Conservation (phyloP, 78 protist species). For the slime mould (Dictyostelium discoideum) region dicty_2.7 NC_007089.4:1246501-1247000, state of each 20-base stretch:
- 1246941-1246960: neutral
- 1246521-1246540: slow-evolving; percentile 84
- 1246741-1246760: too few relatives aligned
- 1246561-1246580: slow-evolving; percentile 65
- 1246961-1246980: too few relatives aligned
- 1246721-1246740: slow-evolving; percentile 44
- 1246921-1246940: neutral
- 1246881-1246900: too few relatives aligned
- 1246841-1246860: too few relatives aligned
- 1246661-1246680: slow-evolving; percentile 49
- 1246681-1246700: slow-evolving; percentile 21
- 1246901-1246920: too few relatives aligned
- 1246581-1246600: slow-evolving; percentile 34
- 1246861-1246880: too few relatives aligned
- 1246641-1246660: slow-evolving; percentile 66
- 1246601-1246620: slow-evolving; percentile 65
- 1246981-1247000: too few relatives aligned
- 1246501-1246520: slow-evolving; percentile 57
- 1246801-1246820: neutral
- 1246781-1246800: too few relatives aligned
- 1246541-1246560: slow-evolving; percentile 96
- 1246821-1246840: too few relatives aligned
- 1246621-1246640: slow-evolving; percentile 53
- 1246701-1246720: slow-evolving; percentile 33
- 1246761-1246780: too few relatives aligned